Base-by-base conservation (phyloP, 306 rosid genomes). In the Gleditsia sinensis region DNA sequence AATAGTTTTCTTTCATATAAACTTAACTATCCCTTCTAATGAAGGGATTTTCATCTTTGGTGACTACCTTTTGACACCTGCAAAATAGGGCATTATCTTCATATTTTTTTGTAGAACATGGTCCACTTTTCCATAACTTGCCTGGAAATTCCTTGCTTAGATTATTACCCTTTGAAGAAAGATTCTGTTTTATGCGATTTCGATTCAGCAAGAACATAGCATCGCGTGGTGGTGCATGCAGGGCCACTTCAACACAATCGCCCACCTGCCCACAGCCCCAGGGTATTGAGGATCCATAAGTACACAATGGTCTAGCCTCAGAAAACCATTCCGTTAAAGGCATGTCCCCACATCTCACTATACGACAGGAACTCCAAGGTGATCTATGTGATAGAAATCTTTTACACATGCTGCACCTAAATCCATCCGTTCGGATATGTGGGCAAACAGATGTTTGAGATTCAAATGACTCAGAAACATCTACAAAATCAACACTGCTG, bases 341-440 rank as follows among this genome's bases (percentile, higher is more conserved):
- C 96, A 94, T 87, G 87, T 92, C 97, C 40, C 88, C 86, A 70
- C 95, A 90, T 82, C 94, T 90, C 80, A 92, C 95, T 11, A 94
- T 94, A 8, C 93, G 81, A 19, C 90, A 90, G 43, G 92, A 85
- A 75, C 96, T 84, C 97, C 97, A 94, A 16, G 96, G 99, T 0
- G 99, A 94, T 70, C 93, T 88, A 48, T 88, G 97, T 9, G 96
- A 90, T 21, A 94, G 88, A 80, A 78, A 82, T 67, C 88, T 90
- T 74, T 82, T 96, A 71, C 99, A 94, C 81, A 92, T 76, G 69
- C 92, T 80, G 59, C 97, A 94, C 40, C 88, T 88, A 37, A 78
- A 84, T 80, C 87, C 84, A 76, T 83, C 88, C 24, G 88, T 76
- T 36, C 50, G 78, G 63, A 68, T 79, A 20, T 74, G 68, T 24